Evolutionary conservation across 352 stramenopile species (phyloP).

Genomic region (Globisporangium emineosum): DNA sequence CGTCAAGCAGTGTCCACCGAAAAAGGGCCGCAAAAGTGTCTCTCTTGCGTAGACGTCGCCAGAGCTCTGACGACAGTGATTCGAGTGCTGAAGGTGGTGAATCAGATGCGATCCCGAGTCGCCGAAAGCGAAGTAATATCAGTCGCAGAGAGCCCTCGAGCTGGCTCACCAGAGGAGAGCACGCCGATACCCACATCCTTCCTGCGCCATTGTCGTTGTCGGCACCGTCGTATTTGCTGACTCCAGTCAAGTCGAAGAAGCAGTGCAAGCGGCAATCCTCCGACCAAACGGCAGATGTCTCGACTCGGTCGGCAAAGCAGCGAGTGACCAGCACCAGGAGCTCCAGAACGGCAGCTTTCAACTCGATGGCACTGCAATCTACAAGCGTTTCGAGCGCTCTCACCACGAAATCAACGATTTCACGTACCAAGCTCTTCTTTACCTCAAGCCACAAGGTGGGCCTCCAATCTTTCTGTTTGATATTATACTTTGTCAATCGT

Average conservation of each 20-base stretch:
- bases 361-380: constrained; percentile 14
- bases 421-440: constrained; percentile 59
- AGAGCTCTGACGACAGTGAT: constrained; percentile 55
- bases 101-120: constrained; percentile 42
- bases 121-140: constrained; percentile 72
- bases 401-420: background rate
- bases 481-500: background rate
- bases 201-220: background rate
- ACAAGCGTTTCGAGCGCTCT: constrained; percentile 7
- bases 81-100: constrained; percentile 52
- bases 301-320: constrained; percentile 37
- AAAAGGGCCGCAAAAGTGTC: constrained; percentile 10
- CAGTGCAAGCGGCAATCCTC: constrained; percentile 49
- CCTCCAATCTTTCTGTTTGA: background rate
- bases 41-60: constrained; percentile 40
- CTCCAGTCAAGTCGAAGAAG: constrained; percentile 34
- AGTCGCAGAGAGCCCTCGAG: constrained; percentile 13
- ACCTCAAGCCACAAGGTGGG: constrained; percentile 64
- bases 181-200: background rate
- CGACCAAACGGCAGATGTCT: constrained; percentile 31
- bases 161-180: constrained; percentile 17
- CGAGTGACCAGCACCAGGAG: constrained; percentile 26
- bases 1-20: background rate
- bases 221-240: constrained; percentile 13
- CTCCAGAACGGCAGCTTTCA: constrained; percentile 13